Evolutionary conservation across 2,329 filamentous ascomycete species (phyloP).

Genomic region (Aureobasidium leucospermi): DNA sequence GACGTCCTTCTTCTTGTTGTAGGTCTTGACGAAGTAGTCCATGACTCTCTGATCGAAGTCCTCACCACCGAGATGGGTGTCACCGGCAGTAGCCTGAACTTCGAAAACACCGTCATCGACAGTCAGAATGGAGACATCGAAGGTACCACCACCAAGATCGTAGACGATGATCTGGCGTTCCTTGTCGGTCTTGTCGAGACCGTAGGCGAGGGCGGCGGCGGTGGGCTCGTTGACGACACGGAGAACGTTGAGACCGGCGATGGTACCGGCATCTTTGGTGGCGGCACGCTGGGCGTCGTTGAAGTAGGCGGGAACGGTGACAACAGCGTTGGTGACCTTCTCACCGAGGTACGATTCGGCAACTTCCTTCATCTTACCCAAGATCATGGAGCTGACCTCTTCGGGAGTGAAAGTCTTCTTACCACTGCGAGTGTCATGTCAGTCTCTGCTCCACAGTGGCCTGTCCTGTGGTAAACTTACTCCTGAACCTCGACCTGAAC

Average conservation of each 20-base stretch:
- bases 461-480: slow-evolving; percentile 19
- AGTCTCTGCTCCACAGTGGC: background rate
- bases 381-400: slow-evolving; percentile 73
- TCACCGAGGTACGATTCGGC: slow-evolving; percentile 73
- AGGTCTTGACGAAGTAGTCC: slow-evolving; percentile 90
- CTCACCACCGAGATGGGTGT: slow-evolving; percentile 95
- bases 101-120: slow-evolving; percentile 73
- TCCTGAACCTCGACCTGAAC: slow-evolving; percentile 67
- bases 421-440: slow-evolving; percentile 21
- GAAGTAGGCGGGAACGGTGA: slow-evolving; percentile 96
- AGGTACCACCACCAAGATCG: slow-evolving; percentile 90
- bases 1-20: slow-evolving; percentile 96
- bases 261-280: slow-evolving; percentile 88
- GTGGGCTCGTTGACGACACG: slow-evolving; percentile 97
- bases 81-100: slow-evolving; percentile 89
- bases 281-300: slow-evolving; percentile 97
- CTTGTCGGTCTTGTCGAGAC: slow-evolving; percentile 75
- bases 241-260: slow-evolving; percentile 89
- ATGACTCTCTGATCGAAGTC: slow-evolving; percentile 98
- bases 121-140: slow-evolving; percentile 84
- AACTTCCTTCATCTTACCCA: slow-evolving; percentile 79
- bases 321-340: slow-evolving; percentile 80
- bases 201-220: slow-evolving; percentile 90
- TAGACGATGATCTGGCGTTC: slow-evolving; percentile 89
- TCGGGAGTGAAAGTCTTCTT: slow-evolving; percentile 72